Percentiles rank a stretch among this genome's conserved stretches.
Conservation (phyloP, 192 early-diverging fungal species). For the Phycomyces blakesleeanus region DNA sequence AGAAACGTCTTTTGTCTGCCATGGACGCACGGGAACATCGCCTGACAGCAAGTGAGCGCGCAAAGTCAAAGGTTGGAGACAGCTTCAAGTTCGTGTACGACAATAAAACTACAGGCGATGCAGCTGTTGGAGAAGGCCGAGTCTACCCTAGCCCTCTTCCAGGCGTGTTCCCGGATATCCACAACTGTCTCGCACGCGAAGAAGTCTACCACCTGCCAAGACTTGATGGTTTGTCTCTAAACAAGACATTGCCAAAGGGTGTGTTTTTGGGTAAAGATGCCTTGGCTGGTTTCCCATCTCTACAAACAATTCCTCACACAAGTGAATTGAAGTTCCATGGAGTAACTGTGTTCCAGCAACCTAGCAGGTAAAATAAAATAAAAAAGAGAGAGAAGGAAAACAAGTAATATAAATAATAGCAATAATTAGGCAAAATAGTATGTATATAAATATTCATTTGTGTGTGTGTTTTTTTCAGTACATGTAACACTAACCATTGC, state of each 20-base stretch:
- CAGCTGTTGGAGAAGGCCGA: conserved; percentile 10
- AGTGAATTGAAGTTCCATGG: conserved; percentile 69
- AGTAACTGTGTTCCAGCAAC: conserved; percentile 82
- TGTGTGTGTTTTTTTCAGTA: too few relatives aligned
- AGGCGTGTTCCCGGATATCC: conserved; percentile 67
- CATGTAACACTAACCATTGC: neutral
- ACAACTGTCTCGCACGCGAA: conserved; percentile 44
- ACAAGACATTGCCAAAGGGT: conserved; percentile 61
- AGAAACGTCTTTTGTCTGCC: conserved; percentile 76
- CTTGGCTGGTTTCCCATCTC: conserved; percentile 85
- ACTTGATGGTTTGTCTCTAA: conserved; percentile 47
- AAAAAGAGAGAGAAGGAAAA: neutral
- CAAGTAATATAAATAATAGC: too few relatives aligned
- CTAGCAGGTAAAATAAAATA: conserved; percentile 50
- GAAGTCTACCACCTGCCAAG: conserved; percentile 57
- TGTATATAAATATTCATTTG: too few relatives aligned
- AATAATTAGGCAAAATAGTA: too few relatives aligned
- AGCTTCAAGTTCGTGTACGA: conserved; percentile 66
- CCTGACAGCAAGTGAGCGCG: conserved; percentile 55
- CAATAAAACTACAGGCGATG: conserved; percentile 1
- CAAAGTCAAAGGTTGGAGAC: conserved; percentile 57
- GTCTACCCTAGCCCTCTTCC: conserved; percentile 61
- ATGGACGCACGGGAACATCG: conserved; percentile 66
- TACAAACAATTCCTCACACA: conserved; percentile 75
- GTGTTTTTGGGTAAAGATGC: conserved; percentile 55